Conservation (phyloP, 345 rosid species). For the Odontarrhena argentea region DNA sequence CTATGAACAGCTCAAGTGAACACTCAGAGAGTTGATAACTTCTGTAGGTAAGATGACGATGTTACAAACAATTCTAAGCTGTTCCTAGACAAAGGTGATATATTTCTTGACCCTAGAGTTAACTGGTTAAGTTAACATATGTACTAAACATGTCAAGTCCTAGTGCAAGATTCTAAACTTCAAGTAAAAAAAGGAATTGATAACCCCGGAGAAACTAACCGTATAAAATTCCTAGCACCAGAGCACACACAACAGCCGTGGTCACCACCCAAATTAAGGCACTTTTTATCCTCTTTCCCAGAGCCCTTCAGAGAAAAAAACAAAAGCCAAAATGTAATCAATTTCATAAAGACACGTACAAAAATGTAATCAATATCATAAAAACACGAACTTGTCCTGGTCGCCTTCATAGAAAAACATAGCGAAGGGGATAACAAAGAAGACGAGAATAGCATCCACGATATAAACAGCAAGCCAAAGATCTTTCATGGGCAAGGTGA, state of each 20-base stretch:
- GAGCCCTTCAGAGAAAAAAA: slow-evolving; percentile 50
- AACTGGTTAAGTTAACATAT: background rate
- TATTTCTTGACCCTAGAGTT: background rate
- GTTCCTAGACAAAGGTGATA: background rate
- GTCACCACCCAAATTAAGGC: slow-evolving; percentile 80
- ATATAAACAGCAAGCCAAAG: slow-evolving; percentile 95
- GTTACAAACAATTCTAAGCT: slow-evolving; percentile 9
- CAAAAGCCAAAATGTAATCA: background rate
- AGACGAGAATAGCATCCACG: slow-evolving; percentile 82
- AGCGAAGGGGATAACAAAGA: slow-evolving; percentile 94
- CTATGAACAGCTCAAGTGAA: background rate
- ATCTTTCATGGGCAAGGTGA: slow-evolving; percentile 97
- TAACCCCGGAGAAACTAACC: slow-evolving; percentile 50
- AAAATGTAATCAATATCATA: slow-evolving; percentile 22
- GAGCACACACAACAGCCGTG: slow-evolving; percentile 82
- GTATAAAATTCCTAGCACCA: slow-evolving; percentile 88
- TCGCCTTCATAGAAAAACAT: slow-evolving; percentile 99
- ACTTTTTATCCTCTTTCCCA: slow-evolving; percentile 88
- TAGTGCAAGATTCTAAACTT: slow-evolving; percentile 11
- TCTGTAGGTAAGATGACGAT: background rate
- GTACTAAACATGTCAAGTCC: background rate
- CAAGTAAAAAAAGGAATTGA: slow-evolving; percentile 7
- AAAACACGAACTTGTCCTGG: slow-evolving; percentile 84
- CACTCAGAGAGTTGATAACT: background rate
- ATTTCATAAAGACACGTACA: background rate